Evolutionary conservation across 208 protist species (phyloP), one percentile per base, ranked within the genome.

Genomic region (Cochliopodium minus): DNA sequence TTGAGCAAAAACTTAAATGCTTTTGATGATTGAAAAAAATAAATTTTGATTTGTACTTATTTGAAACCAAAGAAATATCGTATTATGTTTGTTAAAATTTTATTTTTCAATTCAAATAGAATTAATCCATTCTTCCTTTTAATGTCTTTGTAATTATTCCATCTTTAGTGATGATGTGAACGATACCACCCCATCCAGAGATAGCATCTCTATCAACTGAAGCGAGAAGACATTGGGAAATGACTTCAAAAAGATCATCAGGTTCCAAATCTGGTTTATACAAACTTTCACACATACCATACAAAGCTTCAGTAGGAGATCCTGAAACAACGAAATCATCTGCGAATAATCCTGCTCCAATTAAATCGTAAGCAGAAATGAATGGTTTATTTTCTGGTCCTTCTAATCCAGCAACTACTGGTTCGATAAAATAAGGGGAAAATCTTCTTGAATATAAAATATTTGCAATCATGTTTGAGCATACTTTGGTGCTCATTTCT

Each of bases 401-500:
- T 66, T 94, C 78, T 11, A 98, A 79, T 61, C 93, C 95, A 39
- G 77, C 87, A 56, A 99, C 85, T 20, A 99, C 82, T 13, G 92
- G 92, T 72, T 96, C 88, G 20, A 91, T 75, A 62, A 97, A 97
- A 74, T 90, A 97, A 26, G 91, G 90, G 17, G 91, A 90, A 59
- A 97, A 99, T 60, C 94, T 76, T 26, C 23, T 29, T 40, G 50
- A 34, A 22, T 10, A 54, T 6, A 52, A 17, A 34, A 50, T 25
- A 26, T 26, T 32, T 22, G 32, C 29, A 67, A 22, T 57, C 25
- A 29, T 83, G 82, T 15, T 70, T 51, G 23, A 91, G 62, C 54
- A 91, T 67, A 4, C 78, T 56, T 0, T 74, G n/a, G n/a, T n/a
- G n/a, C 35, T 29, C 20, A 90, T 86, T 23, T 78, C 65, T 35